Conservation (phyloP, 495 filamentous ascomycete species). For the Bathelium albidoporum region DNA sequence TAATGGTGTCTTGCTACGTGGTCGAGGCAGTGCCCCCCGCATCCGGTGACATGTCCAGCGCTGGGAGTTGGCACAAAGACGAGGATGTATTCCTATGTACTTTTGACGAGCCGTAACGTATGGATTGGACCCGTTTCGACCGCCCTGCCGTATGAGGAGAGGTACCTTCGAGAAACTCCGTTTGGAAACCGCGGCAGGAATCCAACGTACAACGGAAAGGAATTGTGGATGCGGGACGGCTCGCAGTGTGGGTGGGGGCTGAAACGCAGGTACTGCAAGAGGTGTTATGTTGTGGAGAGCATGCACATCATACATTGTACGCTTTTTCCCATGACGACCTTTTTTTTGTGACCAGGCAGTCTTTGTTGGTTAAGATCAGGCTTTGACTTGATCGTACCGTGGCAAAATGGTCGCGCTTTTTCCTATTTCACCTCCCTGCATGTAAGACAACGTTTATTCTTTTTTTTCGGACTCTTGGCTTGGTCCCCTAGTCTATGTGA, state of each 20-base stretch:
- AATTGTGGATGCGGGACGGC: constrained; percentile 2
- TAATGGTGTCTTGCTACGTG: background rate
- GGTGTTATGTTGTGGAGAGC: background rate
- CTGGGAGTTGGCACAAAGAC: background rate
- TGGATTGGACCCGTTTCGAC: background rate
- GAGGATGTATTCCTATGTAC: background rate
- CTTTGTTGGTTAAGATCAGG: background rate
- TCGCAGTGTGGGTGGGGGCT: background rate
- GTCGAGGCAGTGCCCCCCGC: too few relatives aligned
- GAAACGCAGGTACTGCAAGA: background rate
- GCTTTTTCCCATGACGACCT: background rate
- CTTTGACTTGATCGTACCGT: too few relatives aligned
- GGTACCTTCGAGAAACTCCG: background rate
- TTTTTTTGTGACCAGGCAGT: too few relatives aligned
- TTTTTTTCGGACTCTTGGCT: too few relatives aligned
- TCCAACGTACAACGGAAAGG: background rate
- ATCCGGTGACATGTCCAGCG: background rate
- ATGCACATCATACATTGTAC: background rate
- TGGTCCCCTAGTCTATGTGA: too few relatives aligned
- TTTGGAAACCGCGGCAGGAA: background rate
- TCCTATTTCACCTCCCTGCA: too few relatives aligned
- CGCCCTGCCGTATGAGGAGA: background rate
- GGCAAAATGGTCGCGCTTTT: too few relatives aligned
- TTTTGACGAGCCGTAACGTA: background rate
- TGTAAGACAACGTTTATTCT: too few relatives aligned